A percentile compares a stretch with the other conserved stretches of the same genome.
Conservation (phyloP, 2,329 filamentous ascomycete species). For the Talaromyces marneffei region DNA sequence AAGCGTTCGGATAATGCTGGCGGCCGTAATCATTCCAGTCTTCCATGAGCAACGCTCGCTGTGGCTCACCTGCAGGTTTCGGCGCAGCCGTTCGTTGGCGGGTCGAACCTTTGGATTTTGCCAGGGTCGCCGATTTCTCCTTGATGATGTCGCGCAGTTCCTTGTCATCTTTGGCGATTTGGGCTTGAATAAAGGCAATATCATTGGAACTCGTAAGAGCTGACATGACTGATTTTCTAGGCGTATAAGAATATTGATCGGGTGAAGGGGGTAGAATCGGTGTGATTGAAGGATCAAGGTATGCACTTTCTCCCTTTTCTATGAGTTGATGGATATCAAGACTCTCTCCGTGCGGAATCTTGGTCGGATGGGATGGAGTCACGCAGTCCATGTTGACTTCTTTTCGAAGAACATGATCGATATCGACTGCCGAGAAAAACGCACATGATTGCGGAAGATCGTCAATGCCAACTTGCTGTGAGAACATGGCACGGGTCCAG, state of each 20-base stretch:
- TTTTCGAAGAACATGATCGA: slow-evolving; percentile 92
- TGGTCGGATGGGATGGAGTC: slow-evolving; percentile 73
- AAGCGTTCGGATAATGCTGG: slow-evolving; percentile 16
- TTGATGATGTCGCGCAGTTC: slow-evolving; percentile 70
- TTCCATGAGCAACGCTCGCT: slow-evolving; percentile 43
- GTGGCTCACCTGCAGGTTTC: slow-evolving; percentile 34
- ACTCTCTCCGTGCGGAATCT: slow-evolving; percentile 79
- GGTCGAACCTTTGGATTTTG: slow-evolving; percentile 23
- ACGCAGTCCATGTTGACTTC: slow-evolving; percentile 98
- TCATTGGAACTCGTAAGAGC: slow-evolving; percentile 52
- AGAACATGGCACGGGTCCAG: slow-evolving; percentile 97
- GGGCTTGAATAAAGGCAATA: slow-evolving; percentile 68
- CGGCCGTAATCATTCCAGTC: slow-evolving; percentile 19
- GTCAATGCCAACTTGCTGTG: slow-evolving; percentile 91
- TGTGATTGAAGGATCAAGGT: slow-evolving; percentile 59
- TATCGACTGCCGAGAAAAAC: slow-evolving; percentile 92
- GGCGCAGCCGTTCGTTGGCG: slow-evolving; percentile 21
- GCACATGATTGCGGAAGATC: slow-evolving; percentile 91
- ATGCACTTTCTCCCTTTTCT: slow-evolving; percentile 62
- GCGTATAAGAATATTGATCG: slow-evolving; percentile 60
- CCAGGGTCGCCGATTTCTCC: slow-evolving; percentile 41
- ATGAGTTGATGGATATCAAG: slow-evolving; percentile 77
- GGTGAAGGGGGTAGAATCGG: slow-evolving; percentile 56
- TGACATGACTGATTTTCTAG: slow-evolving; percentile 75
- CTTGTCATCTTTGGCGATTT: slow-evolving; percentile 68